A percentile compares a stretch with the other conserved stretches of the same genome.
These are phyloP conservation scores for Clarkia xantiana DNA, from an alignment of 345 rosid genomes.

Conservation along the genomic window DNA sequence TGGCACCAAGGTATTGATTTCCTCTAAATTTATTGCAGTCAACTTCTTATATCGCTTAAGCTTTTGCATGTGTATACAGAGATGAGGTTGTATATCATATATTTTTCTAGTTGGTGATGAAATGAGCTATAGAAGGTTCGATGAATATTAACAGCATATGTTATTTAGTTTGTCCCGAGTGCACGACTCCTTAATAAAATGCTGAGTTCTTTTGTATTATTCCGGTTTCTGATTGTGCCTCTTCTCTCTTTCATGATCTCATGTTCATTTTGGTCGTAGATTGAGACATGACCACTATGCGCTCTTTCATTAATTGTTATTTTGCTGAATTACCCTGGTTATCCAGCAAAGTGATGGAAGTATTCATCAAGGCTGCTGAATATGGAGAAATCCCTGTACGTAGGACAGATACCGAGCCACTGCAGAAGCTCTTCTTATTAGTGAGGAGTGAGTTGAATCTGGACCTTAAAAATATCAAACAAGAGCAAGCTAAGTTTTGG, in stretches of 20 bases:
- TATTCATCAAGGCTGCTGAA: conserved; percentile 93
- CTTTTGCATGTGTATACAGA: neutral
- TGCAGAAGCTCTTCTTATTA: conserved; percentile 86
- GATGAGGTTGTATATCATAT: neutral
- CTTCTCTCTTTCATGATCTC: too few relatives aligned
- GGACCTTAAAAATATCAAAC: conserved; percentile 91
- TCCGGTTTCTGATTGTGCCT: too few relatives aligned
- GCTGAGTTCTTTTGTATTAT: too few relatives aligned
- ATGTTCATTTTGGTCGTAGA: too few relatives aligned
- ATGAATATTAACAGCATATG: too few relatives aligned
- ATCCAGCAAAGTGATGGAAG: conserved; percentile 96
- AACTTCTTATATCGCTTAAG: neutral
- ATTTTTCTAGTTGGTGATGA: neutral
- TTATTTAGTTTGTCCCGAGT: too few relatives aligned
- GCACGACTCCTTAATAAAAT: too few relatives aligned
- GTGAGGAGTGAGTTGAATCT: conserved; percentile 94
- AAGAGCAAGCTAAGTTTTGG: conserved; percentile 99
- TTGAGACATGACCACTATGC: too few relatives aligned
- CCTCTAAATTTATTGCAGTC: neutral
- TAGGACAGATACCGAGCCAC: conserved; percentile 89
- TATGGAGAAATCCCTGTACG: conserved; percentile 95
- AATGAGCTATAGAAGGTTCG: too few relatives aligned
- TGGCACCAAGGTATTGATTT: conserved; percentile 75
- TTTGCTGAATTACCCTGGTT: conserved; percentile 8
- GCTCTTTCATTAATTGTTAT: too few relatives aligned